Evolutionary conservation across 257 asterid genomes (phyloP), one percentile per base, ranked within the genome.

Genomic region (Rhazya stricta): DNA sequence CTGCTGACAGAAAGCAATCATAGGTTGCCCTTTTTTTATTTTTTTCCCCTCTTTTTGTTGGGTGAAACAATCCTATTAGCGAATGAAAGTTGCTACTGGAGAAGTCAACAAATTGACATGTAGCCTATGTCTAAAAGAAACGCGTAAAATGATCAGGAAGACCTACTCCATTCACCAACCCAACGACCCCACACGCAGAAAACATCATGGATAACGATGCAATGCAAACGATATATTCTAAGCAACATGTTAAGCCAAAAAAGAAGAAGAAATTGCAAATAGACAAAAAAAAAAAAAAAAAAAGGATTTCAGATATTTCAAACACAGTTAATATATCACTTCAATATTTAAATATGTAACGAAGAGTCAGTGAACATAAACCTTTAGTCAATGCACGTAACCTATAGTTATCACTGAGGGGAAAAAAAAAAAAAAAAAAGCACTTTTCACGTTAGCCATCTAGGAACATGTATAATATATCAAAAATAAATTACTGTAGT

Each of bases 141-240:
- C 42, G 4, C 57, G 12, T 42, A 25, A 67, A 45, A 32, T 2
- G 50, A 41, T 68, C 48, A 1, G 12, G 15, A 41, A 19, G 32
- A 75, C 72, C 25, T 21, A 3, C 21, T 27, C 79, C 61, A 76
- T 76, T 67, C 29, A 54, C 69, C 60, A 25, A 25, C 11, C 2
- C 5, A 57, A 69, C 60, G 32, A 58, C 23, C 39, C 61, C 73
- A 62, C 43, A 25, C 48, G 18, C n/a, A 8, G 27, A 10, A 45
- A 36, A 41, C 19, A 46, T 15, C 23, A 39, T 15, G 16, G 19
- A 27, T 16, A 18, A 32, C 32, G 45, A 65, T 36, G 30, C 36
- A 19, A 48, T 48, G 32, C 51, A 36, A 53, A 34, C 50, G 30
- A 46, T 32, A 29, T 18, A 50, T 48, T 10, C 37, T 46, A 30